Conservation (phyloP, 352 stramenopile species). For the Pythium folliculosum region DNA sequence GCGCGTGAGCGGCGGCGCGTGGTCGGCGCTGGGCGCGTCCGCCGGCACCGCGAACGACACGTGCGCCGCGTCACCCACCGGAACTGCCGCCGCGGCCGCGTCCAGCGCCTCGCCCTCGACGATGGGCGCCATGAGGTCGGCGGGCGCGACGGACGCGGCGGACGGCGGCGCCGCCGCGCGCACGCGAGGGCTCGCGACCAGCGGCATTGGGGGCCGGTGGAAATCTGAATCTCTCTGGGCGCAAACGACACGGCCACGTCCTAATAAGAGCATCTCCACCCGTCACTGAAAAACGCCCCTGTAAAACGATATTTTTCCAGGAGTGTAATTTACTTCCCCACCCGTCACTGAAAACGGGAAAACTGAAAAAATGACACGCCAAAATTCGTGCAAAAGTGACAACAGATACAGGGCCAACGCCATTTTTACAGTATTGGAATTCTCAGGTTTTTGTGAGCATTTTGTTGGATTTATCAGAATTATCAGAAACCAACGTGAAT, state of each 20-base stretch:
- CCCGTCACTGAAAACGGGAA: too few relatives aligned
- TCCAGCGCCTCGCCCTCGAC: slow-evolving; percentile 12
- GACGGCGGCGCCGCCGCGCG: background rate
- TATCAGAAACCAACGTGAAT: too few relatives aligned
- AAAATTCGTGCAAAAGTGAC: too few relatives aligned
- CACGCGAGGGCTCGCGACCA: slow-evolving; percentile 18
- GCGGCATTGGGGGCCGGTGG: background rate
- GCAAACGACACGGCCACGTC: background rate
- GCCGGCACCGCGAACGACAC: slow-evolving; percentile 16
- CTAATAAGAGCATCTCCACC: too few relatives aligned
- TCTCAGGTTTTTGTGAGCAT: too few relatives aligned
- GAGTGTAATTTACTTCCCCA: too few relatives aligned
- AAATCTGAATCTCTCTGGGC: slow-evolving; percentile 26
- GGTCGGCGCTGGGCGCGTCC: slow-evolving; percentile 2
- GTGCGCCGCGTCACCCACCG: background rate
- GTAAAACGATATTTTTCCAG: too few relatives aligned
- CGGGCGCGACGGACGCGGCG: background rate
- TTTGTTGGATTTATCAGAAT: too few relatives aligned
- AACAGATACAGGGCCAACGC: too few relatives aligned
- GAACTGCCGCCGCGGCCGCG: background rate
- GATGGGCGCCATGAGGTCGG: slow-evolving; percentile 25
- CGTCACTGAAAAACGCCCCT: too few relatives aligned
- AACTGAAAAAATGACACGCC: too few relatives aligned
- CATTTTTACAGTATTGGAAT: too few relatives aligned
- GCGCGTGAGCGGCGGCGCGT: slow-evolving; percentile 40